phyloP scores from a whole-genome alignment of 2,329 filamentous ascomycete genomes.

The Purpureocillium lavendulum region DNA sequence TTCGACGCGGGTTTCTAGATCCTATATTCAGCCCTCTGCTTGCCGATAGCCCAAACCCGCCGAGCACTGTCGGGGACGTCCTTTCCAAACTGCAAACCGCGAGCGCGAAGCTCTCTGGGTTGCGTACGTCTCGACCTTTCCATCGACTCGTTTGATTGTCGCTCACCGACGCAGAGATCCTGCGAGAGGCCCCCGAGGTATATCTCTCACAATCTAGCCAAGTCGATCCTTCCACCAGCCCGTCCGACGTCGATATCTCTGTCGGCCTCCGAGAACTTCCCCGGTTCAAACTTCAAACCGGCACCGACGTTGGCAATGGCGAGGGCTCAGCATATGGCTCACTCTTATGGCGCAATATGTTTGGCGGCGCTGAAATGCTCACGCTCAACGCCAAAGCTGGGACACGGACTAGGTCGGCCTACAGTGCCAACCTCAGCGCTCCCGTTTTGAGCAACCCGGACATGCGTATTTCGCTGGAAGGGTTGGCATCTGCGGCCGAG shows the following conservation, averaged over 20 bases:
- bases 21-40: slow-evolving; percentile 72
- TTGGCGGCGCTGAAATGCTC: slow-evolving; percentile 87
- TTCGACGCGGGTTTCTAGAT: slow-evolving; percentile 76
- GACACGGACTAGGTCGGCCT: slow-evolving; percentile 84
- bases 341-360: slow-evolving; percentile 79
- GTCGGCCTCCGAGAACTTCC: slow-evolving; percentile 77
- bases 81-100: slow-evolving; percentile 62
- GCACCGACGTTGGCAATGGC: slow-evolving; percentile 86
- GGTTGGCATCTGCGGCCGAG: slow-evolving; percentile 71
- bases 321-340: slow-evolving; percentile 93
- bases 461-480: slow-evolving; percentile 69
- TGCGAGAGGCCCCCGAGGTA: slow-evolving; percentile 72
- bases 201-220: slow-evolving; percentile 71
- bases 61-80: slow-evolving; percentile 74
- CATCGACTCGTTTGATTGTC: slow-evolving; percentile 13
- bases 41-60: slow-evolving; percentile 53
- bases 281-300: slow-evolving; percentile 81
- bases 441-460: slow-evolving; percentile 82
- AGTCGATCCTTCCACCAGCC: slow-evolving; percentile 58
- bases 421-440: slow-evolving; percentile 76
- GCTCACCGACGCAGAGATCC: slow-evolving; percentile 57
- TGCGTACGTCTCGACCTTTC: slow-evolving; percentile 50
- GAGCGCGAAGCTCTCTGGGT: slow-evolving; percentile 66
- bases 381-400: slow-evolving; percentile 82
- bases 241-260: slow-evolving; percentile 75